These are phyloP conservation scores for Pleurotus platypus DNA, from an alignment of 768 basidiomycete species.

Conservation along the genomic window DNA sequence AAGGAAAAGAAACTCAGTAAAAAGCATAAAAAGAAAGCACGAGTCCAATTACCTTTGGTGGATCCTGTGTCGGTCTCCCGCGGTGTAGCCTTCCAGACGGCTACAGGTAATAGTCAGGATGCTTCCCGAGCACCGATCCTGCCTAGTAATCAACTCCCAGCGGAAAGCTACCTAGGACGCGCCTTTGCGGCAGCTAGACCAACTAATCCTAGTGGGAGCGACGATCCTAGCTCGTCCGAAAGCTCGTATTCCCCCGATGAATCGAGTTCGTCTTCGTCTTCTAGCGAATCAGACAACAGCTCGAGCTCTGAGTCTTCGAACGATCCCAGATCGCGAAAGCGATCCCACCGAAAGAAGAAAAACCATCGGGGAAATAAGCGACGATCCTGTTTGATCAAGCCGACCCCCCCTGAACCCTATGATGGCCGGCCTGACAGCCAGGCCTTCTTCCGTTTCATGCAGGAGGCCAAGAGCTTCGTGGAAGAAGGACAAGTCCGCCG, in stretches of 20 bases:
- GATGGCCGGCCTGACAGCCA: constrained; percentile 19
- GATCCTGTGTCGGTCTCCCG: too few relatives aligned
- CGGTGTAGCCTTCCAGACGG: too few relatives aligned
- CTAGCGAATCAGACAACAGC: background rate
- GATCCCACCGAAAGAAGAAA: background rate
- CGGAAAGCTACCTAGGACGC: background rate
- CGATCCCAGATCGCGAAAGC: background rate
- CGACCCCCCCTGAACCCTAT: constrained; percentile 19
- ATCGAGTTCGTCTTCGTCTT: background rate
- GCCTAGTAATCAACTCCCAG: background rate
- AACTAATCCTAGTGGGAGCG: background rate
- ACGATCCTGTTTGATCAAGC: constrained; percentile 1
- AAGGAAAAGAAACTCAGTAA: too few relatives aligned
- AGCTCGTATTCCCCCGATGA: background rate
- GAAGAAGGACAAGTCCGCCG: constrained; percentile 14
- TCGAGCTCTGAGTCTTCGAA: background rate
- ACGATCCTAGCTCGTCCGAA: background rate
- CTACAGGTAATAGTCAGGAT: background rate
- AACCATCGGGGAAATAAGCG: constrained; percentile 12
- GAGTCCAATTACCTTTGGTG: too few relatives aligned
- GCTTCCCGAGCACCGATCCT: background rate
- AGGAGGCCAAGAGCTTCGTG: constrained; percentile 19
- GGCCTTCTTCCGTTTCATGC: constrained; percentile 22
- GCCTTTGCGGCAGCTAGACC: background rate
- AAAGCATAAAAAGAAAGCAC: too few relatives aligned